These are phyloP conservation scores for Coemansia sp. DNA, from an alignment of 192 early-diverging fungal genomes.

Conservation along the genomic window DNA sequence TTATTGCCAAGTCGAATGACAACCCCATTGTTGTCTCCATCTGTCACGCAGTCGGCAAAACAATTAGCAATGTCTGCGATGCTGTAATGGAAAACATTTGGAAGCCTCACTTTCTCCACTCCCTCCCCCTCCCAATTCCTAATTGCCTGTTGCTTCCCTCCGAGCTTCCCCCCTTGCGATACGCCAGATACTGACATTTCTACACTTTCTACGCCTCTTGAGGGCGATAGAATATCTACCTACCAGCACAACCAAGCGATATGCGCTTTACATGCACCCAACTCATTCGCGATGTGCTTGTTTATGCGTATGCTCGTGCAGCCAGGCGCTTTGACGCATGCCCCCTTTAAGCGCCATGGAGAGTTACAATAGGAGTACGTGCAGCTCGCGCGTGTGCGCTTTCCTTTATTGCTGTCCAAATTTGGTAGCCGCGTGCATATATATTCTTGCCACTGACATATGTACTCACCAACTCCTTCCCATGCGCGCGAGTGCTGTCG, in stretches of 20 bases:
- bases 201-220: slow-evolving; percentile 1
- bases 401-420: background rate
- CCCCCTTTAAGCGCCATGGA: background rate
- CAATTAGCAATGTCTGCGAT: background rate
- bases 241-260: background rate
- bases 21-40: background rate
- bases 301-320: background rate
- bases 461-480: background rate
- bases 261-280: slow-evolving; percentile 4
- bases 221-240: background rate
- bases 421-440: background rate
- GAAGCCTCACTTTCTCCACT: background rate
- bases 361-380: slow-evolving; percentile 1
- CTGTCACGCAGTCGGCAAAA: background rate
- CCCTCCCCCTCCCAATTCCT: background rate
- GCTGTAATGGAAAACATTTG: background rate
- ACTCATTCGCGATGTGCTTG: background rate
- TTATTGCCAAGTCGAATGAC: background rate
- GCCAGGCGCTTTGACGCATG: slow-evolving; percentile 3
- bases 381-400: background rate
- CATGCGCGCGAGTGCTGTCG: background rate
- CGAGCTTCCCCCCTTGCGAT: background rate
- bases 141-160: background rate
- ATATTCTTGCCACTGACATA: background rate
- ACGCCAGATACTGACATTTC: background rate